Evolutionary conservation across 805 yeast genomes (phyloP).

Genomic region (Sungouiozyma intestinalis): DNA sequence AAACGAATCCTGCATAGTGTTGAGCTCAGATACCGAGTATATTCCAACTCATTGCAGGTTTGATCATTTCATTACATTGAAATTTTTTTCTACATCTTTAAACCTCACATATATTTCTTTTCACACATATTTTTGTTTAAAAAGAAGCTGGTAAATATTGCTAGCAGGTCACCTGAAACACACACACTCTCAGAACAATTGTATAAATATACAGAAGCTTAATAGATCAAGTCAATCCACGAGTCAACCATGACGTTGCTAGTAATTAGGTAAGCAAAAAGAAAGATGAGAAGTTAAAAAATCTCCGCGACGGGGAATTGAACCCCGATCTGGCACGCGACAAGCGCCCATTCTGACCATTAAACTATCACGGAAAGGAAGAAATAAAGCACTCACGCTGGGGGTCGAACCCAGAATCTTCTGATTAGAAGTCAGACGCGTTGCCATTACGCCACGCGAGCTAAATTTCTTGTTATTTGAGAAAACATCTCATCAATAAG

Average conservation of each 20-base stretch:
- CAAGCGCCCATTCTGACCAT: constrained; percentile 4
- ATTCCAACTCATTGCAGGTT: not conserved
- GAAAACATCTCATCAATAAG: no score
- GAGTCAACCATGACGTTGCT: no score
- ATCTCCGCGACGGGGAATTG: constrained; percentile 4
- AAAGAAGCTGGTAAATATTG: no score
- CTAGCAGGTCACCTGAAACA: no score
- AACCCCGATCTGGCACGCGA: constrained; percentile 4
- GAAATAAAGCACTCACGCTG: constrained; percentile 30
- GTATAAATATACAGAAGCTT: no score
- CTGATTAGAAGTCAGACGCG: constrained; percentile 49
- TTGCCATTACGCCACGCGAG: constrained; percentile 48
- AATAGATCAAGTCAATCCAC: no score
- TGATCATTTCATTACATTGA: not conserved
- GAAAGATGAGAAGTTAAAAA: no score
- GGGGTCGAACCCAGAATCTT: constrained; percentile 49
- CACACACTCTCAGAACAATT: no score
- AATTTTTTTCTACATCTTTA: no score
- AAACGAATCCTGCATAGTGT: constrained; percentile 37
- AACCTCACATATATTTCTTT: no score
- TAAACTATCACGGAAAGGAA: constrained; percentile 3
- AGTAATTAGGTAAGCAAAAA: no score
- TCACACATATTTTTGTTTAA: no score
- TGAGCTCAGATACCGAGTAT: not conserved
- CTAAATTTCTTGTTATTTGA: constrained; percentile 23